phyloP scores from a whole-genome alignment of 495 filamentous ascomycete species.

The Delitschia confertaspora region DNA sequence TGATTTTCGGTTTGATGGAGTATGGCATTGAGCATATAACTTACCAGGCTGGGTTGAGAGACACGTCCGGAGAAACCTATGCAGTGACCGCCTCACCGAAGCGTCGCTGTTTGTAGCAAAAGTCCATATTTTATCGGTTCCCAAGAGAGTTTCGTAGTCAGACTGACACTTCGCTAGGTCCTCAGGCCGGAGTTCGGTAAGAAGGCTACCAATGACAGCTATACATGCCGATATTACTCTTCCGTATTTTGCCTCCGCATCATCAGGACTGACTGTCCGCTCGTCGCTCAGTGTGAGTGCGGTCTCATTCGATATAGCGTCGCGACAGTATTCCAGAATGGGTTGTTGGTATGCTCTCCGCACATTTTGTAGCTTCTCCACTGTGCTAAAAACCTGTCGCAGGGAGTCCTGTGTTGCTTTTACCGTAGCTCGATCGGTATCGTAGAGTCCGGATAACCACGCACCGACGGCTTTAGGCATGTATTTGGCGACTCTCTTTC shows the following conservation, averaged over 20 bases:
- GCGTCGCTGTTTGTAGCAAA: constrained; percentile 58
- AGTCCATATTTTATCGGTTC: constrained; percentile 64
- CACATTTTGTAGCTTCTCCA: constrained; percentile 65
- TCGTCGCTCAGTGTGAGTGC: constrained; percentile 77
- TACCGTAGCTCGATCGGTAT: constrained; percentile 66
- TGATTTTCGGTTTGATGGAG: neutral
- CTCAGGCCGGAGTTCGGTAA: constrained; percentile 33
- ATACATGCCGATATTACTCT: constrained; percentile 64
- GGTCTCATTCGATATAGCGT: constrained; percentile 68
- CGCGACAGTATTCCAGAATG: constrained; percentile 70
- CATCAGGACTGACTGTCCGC: constrained; percentile 70
- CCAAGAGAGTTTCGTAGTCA: constrained; percentile 49
- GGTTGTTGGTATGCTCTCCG: constrained; percentile 66
- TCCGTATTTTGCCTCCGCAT: constrained; percentile 73
- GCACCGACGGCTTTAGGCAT: constrained; percentile 68
- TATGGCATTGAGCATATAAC: neutral
- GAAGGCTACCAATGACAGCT: constrained; percentile 46
- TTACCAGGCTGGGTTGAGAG: constrained; percentile 39
- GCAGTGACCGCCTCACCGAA: constrained; percentile 60
- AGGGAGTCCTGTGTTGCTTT: constrained; percentile 68
- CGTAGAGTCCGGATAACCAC: constrained; percentile 83
- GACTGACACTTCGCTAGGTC: constrained; percentile 34
- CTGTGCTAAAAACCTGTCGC: constrained; percentile 59
- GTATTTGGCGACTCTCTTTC: constrained; percentile 70
- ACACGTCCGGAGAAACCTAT: constrained; percentile 50